Base-by-base conservation (phyloP, 805 yeast genomes). In the Yueomyces sinensis region DNA sequence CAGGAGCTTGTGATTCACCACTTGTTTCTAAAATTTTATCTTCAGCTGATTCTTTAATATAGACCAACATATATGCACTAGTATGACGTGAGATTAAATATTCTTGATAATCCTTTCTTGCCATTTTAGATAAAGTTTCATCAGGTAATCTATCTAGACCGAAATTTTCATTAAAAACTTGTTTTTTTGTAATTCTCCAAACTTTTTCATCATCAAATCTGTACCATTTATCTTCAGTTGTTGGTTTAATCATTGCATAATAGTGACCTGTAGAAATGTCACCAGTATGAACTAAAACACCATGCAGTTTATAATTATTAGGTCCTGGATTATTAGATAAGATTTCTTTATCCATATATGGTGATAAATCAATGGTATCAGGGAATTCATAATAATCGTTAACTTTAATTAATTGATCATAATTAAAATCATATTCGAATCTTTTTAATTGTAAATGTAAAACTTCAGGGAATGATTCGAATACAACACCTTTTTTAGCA, bases 41-140 rank as follows among this genome's bases (percentile, higher is more conserved):
- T 27, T 74, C 56, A 28, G 70, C 70, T 2, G 70, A 60, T 49
- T 82, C 74, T 36, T 94, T 69, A 41, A 87, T 70, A 52, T 91
- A 91, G 3, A 91, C 97, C 58, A 91, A 70, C 98, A 91, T 91
- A 52, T 91, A 91, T 2, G 98, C 98, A 29, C 91, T 82, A 0
- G 97, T 87, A 27, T 84, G 91, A 32, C 95, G 74, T 43, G 82
- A 72, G 20, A 81, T 61, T 31, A 69, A 65, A 38, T 78, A 76
- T 32, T 69, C 76, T 40, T 74, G 75, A 36, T 73, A 78, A 42
- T 79, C 78, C 13, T 60, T 59, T 46, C 79, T 66, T 0, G 78
- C 58, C 60, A 80, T 57, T 34, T 59, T 61, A 29, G 68, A 61
- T 16, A 74, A 53, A 30, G 68, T 66, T 11, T 61, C 64, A 17